Percentiles rank a stretch among this genome's conserved stretches.
These are phyloP conservation scores for Lolium perenne DNA, from an alignment of 176 grass and related monocot genomes.

Conservation along the genomic window DNA sequence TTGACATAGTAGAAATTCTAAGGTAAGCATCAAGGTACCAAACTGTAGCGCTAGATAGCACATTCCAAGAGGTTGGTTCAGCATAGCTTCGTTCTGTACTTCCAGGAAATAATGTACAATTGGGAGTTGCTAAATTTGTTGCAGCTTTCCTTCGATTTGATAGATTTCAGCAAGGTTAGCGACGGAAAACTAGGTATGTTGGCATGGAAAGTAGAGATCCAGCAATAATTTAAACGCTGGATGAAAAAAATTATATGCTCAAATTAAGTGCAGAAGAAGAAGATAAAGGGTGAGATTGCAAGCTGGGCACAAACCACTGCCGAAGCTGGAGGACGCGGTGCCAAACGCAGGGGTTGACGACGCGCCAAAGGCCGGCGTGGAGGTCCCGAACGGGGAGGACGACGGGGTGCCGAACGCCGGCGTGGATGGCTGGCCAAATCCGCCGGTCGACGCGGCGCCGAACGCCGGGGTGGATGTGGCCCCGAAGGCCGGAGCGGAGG, in stretches of 20 bases:
- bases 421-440: constrained; percentile 27
- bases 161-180: not conserved
- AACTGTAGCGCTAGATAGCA: not conserved
- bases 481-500: constrained; percentile 51
- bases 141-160: not conserved
- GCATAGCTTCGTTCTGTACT: not conserved
- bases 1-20: not conserved
- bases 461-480: constrained; percentile 23
- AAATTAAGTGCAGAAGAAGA: not conserved
- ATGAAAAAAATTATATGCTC: not conserved
- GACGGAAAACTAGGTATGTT: not conserved
- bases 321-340: constrained; percentile 61
- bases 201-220: not conserved
- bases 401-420: constrained; percentile 59
- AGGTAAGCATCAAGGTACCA: constrained; percentile 24
- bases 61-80: not conserved
- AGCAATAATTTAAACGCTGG: not conserved
- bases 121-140: not conserved
- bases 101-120: not conserved
- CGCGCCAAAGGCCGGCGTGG: constrained; percentile 49
- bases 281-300: not conserved
- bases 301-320: constrained; percentile 46
- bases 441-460: not conserved
- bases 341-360: constrained; percentile 56
- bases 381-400: constrained; percentile 48